These are phyloP conservation scores for Fusarium sp. DNA, from an alignment of 2,329 filamentous ascomycete species.

Conservation along the genomic window DNA sequence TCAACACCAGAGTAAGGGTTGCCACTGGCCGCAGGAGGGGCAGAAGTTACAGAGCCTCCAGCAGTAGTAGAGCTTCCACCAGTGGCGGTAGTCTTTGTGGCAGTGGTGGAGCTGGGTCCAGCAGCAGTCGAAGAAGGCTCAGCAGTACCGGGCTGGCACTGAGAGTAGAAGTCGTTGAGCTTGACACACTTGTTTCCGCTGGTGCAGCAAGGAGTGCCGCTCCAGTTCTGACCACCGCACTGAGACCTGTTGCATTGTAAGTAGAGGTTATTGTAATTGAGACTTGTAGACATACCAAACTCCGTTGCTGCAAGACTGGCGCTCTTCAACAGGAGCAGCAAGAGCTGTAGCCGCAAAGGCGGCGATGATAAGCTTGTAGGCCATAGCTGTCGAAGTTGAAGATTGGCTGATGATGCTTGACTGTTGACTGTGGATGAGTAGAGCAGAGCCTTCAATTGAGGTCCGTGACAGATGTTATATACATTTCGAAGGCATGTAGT, in stretches of 20 bases:
- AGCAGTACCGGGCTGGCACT: constrained; percentile 29
- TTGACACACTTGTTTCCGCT: constrained; percentile 35
- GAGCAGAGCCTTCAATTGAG: background rate
- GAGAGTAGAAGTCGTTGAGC: constrained; percentile 38
- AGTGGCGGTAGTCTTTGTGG: constrained; percentile 7
- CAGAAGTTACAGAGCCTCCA: constrained; percentile 26
- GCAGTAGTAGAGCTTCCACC: constrained; percentile 23
- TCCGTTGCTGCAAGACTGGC: constrained; percentile 44
- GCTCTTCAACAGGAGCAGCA: constrained; percentile 48
- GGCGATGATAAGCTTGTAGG: constrained; percentile 23
- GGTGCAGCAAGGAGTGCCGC: constrained; percentile 55
- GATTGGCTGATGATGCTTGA: background rate
- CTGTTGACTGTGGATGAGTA: background rate
- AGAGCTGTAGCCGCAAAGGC: constrained; percentile 43
- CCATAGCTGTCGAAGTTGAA: constrained; percentile 16
- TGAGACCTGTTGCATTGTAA: constrained; percentile 44
- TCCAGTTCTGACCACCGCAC: constrained; percentile 56
- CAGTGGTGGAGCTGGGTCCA: constrained; percentile 20
- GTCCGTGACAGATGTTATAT: constrained; percentile 11
- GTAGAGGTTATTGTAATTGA: fast-evolving
- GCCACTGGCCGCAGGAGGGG: constrained; percentile 50
- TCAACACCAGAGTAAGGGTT: constrained; percentile 62
- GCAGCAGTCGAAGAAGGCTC: constrained; percentile 23
- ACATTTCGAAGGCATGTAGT: background rate
- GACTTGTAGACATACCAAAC: constrained; percentile 13